These are phyloP conservation scores for Nigrospora oryzae DNA, from an alignment of 2,329 filamentous ascomycete genomes.

Conservation along the genomic window DNA sequence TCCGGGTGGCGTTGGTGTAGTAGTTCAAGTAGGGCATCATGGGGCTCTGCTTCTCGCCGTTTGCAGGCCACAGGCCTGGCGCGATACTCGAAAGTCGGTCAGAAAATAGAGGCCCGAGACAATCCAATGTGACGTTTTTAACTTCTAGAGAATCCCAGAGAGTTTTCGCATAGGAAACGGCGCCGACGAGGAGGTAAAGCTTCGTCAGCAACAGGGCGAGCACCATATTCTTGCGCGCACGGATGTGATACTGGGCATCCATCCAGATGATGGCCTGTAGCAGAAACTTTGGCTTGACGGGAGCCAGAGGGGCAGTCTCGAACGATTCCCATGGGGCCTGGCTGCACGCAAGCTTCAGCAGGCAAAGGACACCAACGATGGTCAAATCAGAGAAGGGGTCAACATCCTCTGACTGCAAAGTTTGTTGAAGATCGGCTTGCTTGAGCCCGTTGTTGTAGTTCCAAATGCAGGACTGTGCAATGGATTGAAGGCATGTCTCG, in stretches of 20 bases:
- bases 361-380: conserved; percentile 15
- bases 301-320: conserved; percentile 10
- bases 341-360: conserved; percentile 16
- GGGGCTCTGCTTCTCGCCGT: conserved; percentile 9
- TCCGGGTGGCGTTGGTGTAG: conserved; percentile 32
- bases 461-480: conserved; percentile 11
- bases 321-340: conserved; percentile 1
- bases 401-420: conserved; percentile 5
- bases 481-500: conserved; percentile 11
- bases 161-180: conserved; percentile 33
- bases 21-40: conserved; percentile 34
- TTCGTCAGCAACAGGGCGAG: conserved; percentile 42
- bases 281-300: conserved; percentile 21
- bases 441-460: conserved; percentile 10
- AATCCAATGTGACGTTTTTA: conserved; percentile 50
- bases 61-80: conserved; percentile 28
- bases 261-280: conserved; percentile 41
- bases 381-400: conserved; percentile 15
- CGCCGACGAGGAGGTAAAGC: conserved; percentile 42
- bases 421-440: conserved; percentile 5
- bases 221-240: conserved; percentile 25
- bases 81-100: conserved; percentile 46
- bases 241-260: conserved; percentile 35
- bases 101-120: conserved; percentile 43
- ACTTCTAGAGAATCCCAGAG: conserved; percentile 44